Percentiles rank a stretch among this genome's conserved stretches.
Conservation (phyloP, 495 filamentous ascomycete genomes). For the Sordaria brevicollis region DNA sequence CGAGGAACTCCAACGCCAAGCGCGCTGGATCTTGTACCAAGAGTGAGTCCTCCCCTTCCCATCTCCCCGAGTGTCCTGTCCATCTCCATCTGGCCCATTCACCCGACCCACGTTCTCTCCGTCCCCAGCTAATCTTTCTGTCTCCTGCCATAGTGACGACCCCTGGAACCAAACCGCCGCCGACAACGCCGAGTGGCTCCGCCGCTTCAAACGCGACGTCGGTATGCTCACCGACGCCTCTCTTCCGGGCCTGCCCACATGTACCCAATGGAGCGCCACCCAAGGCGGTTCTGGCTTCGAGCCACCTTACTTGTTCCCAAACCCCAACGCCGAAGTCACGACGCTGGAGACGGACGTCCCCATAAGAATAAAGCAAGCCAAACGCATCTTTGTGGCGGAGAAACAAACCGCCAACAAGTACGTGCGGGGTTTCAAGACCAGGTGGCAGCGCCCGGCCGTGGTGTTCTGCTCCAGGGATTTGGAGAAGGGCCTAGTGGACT, state of each 20-base stretch:
- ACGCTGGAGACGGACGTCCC: conserved; percentile 8
- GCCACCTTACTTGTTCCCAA: conserved; percentile 30
- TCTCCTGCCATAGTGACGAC: conserved; percentile 41
- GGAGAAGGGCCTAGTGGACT: conserved; percentile 34
- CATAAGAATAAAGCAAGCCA: conserved; percentile 20
- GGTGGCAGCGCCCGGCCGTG: conserved; percentile 27
- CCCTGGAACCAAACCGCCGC: conserved; percentile 68
- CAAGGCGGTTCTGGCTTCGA: conserved; percentile 40
- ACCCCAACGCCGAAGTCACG: conserved; percentile 13
- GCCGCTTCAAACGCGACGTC: conserved; percentile 54
- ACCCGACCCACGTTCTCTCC: background rate
- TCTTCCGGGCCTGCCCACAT: conserved; percentile 32
- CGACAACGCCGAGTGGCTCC: conserved; percentile 62
- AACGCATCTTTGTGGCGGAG: conserved; percentile 25
- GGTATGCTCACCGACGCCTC: conserved; percentile 39
- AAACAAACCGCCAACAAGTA: conserved; percentile 30
- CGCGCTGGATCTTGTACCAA: conserved; percentile 46
- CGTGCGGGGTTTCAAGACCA: conserved; percentile 20
- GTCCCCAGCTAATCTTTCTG: background rate
- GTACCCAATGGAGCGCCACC: conserved; percentile 26
- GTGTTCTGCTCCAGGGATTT: conserved; percentile 46
- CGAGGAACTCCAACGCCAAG: conserved; percentile 44
- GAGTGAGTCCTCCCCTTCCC: conserved; percentile 24
- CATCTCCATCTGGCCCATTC: background rate
- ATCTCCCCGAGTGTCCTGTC: background rate